phyloP scores from a whole-genome alignment of 2,329 filamentous ascomycete genomes.

The Lanzia echinophila region DNA sequence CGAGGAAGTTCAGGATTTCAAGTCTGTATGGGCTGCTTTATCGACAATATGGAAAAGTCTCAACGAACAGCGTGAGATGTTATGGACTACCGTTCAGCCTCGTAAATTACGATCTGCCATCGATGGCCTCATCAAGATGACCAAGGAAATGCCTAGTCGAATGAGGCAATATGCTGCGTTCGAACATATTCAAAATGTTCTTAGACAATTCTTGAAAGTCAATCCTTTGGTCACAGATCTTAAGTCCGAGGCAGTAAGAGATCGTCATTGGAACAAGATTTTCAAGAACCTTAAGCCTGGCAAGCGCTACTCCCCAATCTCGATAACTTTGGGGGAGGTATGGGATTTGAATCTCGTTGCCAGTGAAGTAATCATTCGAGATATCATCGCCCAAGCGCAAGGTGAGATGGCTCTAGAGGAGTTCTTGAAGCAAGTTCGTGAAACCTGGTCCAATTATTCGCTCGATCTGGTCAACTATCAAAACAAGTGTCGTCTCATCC shows the following conservation, averaged over 20 bases:
- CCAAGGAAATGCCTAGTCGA: slow-evolving; percentile 96
- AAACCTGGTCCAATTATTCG: slow-evolving; percentile 93
- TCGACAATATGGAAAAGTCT: slow-evolving; percentile 96
- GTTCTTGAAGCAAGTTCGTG: slow-evolving; percentile 91
- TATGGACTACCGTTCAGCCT: slow-evolving; percentile 94
- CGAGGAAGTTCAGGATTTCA: slow-evolving; percentile 97
- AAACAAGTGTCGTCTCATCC: slow-evolving; percentile 94
- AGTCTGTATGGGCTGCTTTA: slow-evolving; percentile 93
- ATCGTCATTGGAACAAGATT: slow-evolving; percentile 95
- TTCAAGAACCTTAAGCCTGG: slow-evolving; percentile 92
- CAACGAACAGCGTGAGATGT: slow-evolving; percentile 83
- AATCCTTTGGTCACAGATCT: slow-evolving; percentile 83
- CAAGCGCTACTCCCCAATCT: slow-evolving; percentile 87
- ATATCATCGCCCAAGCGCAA: slow-evolving; percentile 92
- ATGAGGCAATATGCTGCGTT: slow-evolving; percentile 99
- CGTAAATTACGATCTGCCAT: slow-evolving; percentile 86
- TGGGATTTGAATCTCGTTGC: slow-evolving; percentile 93
- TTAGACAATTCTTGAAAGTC: slow-evolving; percentile 84
- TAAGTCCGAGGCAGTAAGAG: slow-evolving; percentile 92
- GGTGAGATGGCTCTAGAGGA: slow-evolving; percentile 98
- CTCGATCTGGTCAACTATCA: slow-evolving; percentile 96
- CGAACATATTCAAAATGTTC: slow-evolving; percentile 89
- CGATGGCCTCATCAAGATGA: slow-evolving; percentile 92
- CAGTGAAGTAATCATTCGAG: slow-evolving; percentile 80
- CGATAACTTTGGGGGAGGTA: slow-evolving; percentile 95